Conservation (phyloP, 768 basidiomycete genomes). For the Lactarius evosmus region DNA sequence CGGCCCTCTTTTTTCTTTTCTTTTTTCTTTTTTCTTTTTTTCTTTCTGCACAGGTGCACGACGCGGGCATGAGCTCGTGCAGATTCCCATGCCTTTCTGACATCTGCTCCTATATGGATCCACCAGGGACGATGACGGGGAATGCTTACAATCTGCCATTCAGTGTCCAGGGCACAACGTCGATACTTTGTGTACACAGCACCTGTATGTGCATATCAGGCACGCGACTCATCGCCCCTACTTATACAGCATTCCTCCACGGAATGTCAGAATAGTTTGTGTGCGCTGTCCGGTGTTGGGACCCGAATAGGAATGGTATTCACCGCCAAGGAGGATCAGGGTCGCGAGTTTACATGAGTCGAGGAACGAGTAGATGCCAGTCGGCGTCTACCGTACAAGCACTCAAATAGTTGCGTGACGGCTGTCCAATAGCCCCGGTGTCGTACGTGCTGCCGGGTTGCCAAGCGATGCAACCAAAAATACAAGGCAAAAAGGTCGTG, state of each 20-base stretch:
- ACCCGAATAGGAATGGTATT: neutral
- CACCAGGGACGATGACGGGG: neutral
- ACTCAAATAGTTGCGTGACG: neutral
- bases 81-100: neutral
- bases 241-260: neutral
- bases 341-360: neutral
- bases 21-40: neutral
- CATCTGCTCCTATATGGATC: slow-evolving; percentile 11
- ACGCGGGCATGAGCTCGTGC: neutral
- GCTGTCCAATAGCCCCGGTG: neutral
- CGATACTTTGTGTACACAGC: neutral
- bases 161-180: slow-evolving; percentile 6
- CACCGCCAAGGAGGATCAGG: neutral
- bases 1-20: neutral
- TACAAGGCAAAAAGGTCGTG: neutral
- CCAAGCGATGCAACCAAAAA: neutral
- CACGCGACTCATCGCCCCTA: neutral
- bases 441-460: neutral
- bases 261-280: no score
- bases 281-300: no score
- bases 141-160: neutral
- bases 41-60: neutral
- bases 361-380: neutral
- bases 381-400: neutral
- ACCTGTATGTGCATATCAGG: neutral